Evolutionary conservation across 495 filamentous ascomycete genomes (phyloP).

Genomic region (Haplographium delicatum): DNA sequence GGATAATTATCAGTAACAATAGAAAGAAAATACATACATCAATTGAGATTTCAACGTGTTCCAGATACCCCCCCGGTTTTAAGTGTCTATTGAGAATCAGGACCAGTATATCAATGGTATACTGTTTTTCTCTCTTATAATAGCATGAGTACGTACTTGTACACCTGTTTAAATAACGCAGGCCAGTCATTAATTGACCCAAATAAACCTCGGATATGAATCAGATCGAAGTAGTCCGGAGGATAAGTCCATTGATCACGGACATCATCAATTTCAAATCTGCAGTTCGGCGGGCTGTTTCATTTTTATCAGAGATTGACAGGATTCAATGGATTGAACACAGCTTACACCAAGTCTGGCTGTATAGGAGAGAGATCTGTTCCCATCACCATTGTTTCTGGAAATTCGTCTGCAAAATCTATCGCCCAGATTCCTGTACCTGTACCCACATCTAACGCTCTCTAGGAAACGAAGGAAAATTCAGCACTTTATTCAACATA

Average conservation of each 20-base stretch:
- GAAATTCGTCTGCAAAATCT: constrained; percentile 42
- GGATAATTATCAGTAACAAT: neutral
- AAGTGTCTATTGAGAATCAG: constrained; percentile 22
- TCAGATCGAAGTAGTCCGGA: constrained; percentile 43
- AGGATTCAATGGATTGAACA: neutral
- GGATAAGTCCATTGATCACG: constrained; percentile 48
- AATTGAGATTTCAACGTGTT: constrained; percentile 42
- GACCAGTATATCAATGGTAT: neutral
- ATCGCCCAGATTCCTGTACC: constrained; percentile 45
- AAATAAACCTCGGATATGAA: constrained; percentile 47
- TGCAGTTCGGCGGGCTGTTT: constrained; percentile 41
- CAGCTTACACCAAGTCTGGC: constrained; percentile 34
- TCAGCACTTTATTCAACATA: neutral
- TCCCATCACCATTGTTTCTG: constrained; percentile 52
- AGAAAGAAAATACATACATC: neutral
- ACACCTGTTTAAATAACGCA: constrained; percentile 14
- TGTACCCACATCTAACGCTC: constrained; percentile 20
- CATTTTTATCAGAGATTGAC: too few relatives aligned
- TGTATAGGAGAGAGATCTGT: constrained; percentile 49
- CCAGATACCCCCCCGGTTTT: constrained; percentile 48
- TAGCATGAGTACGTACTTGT: constrained; percentile 13
- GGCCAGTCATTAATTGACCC: constrained; percentile 34
- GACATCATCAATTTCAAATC: constrained; percentile 49
- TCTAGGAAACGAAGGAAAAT: neutral
- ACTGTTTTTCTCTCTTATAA: neutral